Evolutionary conservation across 1,284 basidiomycete species (phyloP).

Genomic region (Xerocomus minutiporus): DNA sequence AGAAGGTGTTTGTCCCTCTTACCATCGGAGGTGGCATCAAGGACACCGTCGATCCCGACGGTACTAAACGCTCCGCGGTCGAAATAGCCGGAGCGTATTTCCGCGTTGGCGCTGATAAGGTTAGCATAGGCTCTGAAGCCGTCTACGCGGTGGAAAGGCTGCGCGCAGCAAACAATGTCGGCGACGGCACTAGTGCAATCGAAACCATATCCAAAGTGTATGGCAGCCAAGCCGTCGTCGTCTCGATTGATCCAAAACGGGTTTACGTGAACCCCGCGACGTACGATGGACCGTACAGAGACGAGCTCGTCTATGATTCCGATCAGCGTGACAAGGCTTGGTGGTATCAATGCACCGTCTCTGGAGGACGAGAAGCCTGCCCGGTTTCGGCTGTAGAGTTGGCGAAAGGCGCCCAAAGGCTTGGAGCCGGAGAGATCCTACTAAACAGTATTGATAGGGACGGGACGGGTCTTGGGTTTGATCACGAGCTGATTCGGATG

Average conservation of each 20-base stretch:
- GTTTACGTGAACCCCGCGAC: conserved; percentile 73
- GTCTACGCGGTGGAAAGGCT: conserved; percentile 90
- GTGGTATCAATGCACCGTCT: conserved; percentile 99
- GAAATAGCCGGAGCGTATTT: conserved; percentile 98
- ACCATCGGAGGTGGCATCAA: conserved; percentile 99
- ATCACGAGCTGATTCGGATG: conserved; percentile 77
- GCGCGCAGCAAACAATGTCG: conserved; percentile 46
- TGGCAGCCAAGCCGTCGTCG: conserved; percentile 96
- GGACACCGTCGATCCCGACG: conserved; percentile 93
- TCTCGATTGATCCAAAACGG: conserved; percentile 92
- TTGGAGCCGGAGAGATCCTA: conserved; percentile 95
- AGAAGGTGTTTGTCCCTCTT: conserved; percentile 93
- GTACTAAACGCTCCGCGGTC: conserved; percentile 79
- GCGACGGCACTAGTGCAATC: conserved; percentile 81
- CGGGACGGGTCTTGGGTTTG: conserved; percentile 91
- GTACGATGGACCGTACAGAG: conserved; percentile 66
- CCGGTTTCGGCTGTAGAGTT: conserved; percentile 92
- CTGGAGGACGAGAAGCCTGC: conserved; percentile 86
- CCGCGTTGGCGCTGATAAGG: conserved; percentile 96
- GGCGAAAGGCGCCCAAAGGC: conserved; percentile 79
- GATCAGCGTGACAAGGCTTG: conserved; percentile 75
- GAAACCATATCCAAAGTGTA: conserved; percentile 90
- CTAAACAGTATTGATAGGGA: conserved; percentile 98
- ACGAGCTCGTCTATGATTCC: conserved; percentile 59
- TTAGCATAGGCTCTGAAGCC: conserved; percentile 94